A percentile compares a stretch with the other conserved stretches of the same genome.
Conservation (phyloP, 495 filamentous ascomycete species). For the Jackrogersella minutella region DNA sequence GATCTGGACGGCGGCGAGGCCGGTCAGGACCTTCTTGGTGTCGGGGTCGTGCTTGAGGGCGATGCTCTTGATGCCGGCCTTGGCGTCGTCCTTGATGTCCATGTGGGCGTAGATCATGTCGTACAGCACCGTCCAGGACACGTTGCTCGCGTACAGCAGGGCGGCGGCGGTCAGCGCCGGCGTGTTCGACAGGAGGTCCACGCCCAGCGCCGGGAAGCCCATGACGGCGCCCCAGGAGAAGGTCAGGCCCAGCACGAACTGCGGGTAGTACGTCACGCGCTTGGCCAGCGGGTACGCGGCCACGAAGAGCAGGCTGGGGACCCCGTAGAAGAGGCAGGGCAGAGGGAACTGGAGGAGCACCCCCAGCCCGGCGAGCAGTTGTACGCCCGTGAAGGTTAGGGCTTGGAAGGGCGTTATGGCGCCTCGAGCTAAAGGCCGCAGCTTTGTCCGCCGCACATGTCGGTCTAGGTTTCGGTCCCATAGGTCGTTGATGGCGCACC, state of each 20-base stretch:
- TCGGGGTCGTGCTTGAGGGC: conserved; percentile 86
- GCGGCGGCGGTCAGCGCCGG: conserved; percentile 72
- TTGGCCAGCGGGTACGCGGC: conserved; percentile 90
- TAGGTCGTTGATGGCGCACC: conserved; percentile 96
- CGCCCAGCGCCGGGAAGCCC: conserved; percentile 91
- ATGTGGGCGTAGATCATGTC: conserved; percentile 99
- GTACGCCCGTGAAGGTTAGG: conserved; percentile 80
- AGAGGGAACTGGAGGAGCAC: conserved; percentile 86
- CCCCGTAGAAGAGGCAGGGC: conserved; percentile 85
- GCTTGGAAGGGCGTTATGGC: conserved; percentile 79
- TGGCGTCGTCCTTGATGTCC: conserved; percentile 93
- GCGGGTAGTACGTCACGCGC: conserved; percentile 92
- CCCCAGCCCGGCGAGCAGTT: conserved; percentile 81
- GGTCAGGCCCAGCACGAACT: conserved; percentile 88
- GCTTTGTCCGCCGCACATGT: conserved; percentile 83
- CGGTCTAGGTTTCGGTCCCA: conserved; percentile 96
- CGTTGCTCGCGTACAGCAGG: conserved; percentile 82
- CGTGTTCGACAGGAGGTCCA: conserved; percentile 75
- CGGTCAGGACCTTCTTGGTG: conserved; percentile 84
- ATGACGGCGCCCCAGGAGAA: conserved; percentile 98
- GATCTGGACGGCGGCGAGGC: conserved; percentile 77
- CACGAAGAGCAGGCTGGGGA: conserved; percentile 85
- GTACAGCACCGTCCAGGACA: conserved; percentile 94
- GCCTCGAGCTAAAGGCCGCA: conserved; percentile 87
- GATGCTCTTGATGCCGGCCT: conserved; percentile 95